Base-by-base conservation (phyloP, 2,329 filamentous ascomycete species). In the Coniochaeta sp. region DNA sequence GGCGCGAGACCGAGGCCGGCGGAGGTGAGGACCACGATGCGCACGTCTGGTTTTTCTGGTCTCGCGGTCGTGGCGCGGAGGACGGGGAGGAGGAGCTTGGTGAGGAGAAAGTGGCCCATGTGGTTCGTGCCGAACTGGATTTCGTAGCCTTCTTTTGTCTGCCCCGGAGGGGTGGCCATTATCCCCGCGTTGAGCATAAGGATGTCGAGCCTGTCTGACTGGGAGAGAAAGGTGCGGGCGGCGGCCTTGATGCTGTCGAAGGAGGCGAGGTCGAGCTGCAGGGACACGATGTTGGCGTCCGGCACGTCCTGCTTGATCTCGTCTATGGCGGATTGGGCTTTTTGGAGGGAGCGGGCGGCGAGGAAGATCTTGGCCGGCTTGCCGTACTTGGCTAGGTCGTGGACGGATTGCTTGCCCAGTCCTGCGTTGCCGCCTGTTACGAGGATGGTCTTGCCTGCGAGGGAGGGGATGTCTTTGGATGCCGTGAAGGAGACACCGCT, bases 361-460 rank as follows among this genome's bases (percentile, higher is more conserved):
- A 66, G 61, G 56, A 58, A 66, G 50, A 67, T 64, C 46, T 56
- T 56, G 16, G 55, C 53, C 1, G 66, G 63, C 4, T 52, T 55
- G 22, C 50, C 40, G 55, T 77, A 72, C 48, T 65, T 66, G 20
- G 71, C 67, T 6, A 75, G 63, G 16, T 71, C 65, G 12, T 72
- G 60, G 40, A 75, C 60, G n/a, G 68, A 67, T 55, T 73, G 67
- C 53, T 68, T 71, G 22, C 77, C 77, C 1, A 80, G 67, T 0
- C 76, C 77, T n/a, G 67, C 62, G 51, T 75, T 79, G 50, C 70
- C 74, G 40, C 74, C 75, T 0, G 75, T 78, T 31, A 78, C 66
- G 22, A 78, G 63, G 50, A 77, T 71, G 12, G 71, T 69, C 53
- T 74, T 71, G 47, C 64, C 67, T 2, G 58, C 49, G 26, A 72